phyloP scores from a whole-genome alignment of 305 asterid genomes.

The Stenogyne calaminthoides region DNA sequence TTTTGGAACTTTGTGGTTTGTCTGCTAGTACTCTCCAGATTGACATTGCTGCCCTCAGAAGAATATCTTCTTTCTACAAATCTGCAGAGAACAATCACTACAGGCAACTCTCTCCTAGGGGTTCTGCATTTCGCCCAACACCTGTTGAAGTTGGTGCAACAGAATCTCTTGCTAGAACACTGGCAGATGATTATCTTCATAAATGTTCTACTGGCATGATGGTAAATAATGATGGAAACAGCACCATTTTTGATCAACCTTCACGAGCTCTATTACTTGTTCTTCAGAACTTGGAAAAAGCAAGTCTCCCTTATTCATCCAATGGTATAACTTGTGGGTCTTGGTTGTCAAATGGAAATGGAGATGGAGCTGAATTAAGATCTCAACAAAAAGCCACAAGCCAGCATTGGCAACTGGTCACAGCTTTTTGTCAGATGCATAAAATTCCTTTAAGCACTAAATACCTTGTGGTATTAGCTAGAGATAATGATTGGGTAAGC shows the following conservation, averaged over 20 bases:
- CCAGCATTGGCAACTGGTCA: slow-evolving; percentile 90
- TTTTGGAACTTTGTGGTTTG: slow-evolving; percentile 88
- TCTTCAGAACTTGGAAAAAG: slow-evolving; percentile 91
- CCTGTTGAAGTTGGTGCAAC: slow-evolving; percentile 64
- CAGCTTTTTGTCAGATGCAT: slow-evolving; percentile 89
- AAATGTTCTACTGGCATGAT: slow-evolving; percentile 48
- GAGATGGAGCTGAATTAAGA: slow-evolving; percentile 88
- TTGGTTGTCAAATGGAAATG: slow-evolving; percentile 86
- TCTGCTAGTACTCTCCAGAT: slow-evolving; percentile 71
- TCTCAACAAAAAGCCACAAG: slow-evolving; percentile 91
- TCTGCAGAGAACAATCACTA: slow-evolving; percentile 55
- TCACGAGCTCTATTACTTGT: slow-evolving; percentile 83
- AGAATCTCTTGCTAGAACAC: slow-evolving; percentile 87
- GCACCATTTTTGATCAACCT: slow-evolving; percentile 47
- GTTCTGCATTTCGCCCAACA: slow-evolving; percentile 56
- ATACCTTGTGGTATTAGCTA: slow-evolving; percentile 88
- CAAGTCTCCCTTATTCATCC: slow-evolving; percentile 73
- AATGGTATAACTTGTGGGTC: slow-evolving; percentile 83
- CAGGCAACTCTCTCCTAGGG: slow-evolving; percentile 59
- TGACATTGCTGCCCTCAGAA: slow-evolving; percentile 91
- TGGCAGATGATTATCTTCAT: slow-evolving; percentile 92
- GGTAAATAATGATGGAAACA: slow-evolving; percentile 48
- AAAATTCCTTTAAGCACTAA: slow-evolving; percentile 84
- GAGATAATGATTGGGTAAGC: slow-evolving; percentile 97
- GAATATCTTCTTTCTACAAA: slow-evolving; percentile 87